phyloP scores from a whole-genome alignment of 306 rosid species.

The Rosa chinensis region DNA sequence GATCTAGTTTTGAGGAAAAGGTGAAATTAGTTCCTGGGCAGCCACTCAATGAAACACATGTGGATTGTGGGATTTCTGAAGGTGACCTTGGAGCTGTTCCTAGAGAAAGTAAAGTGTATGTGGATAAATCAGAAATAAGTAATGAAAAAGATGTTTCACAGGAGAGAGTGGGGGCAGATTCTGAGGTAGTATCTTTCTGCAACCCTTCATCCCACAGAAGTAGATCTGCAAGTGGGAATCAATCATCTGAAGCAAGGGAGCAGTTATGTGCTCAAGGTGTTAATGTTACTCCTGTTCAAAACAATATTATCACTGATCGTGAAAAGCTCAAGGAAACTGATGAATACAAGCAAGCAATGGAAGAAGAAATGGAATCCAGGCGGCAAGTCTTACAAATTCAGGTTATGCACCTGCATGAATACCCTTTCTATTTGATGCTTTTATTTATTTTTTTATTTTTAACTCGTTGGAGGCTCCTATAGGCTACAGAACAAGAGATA shows the following conservation, averaged over 20 bases:
- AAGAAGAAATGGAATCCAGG: conserved; percentile 89
- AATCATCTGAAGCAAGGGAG: conserved; percentile 14
- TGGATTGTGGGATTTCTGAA: conserved; percentile 20
- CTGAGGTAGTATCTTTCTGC: conserved; percentile 12
- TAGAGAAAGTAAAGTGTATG: conserved; percentile 6
- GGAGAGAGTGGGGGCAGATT: conserved; percentile 22
- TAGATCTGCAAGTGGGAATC: conserved; percentile 17
- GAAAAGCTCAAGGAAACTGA: conserved; percentile 86
- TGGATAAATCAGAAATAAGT: conserved; percentile 16
- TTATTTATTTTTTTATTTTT: too few species aligned
- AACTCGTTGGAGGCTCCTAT: too few species aligned
- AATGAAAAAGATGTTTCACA: conserved; percentile 14
- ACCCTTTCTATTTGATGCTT: background rate
- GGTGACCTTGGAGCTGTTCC: conserved; percentile 10
- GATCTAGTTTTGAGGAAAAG: conserved; percentile 6
- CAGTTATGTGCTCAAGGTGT: conserved; percentile 28
- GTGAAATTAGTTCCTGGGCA: conserved; percentile 12
- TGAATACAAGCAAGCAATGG: conserved; percentile 75
- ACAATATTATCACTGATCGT: conserved; percentile 56
- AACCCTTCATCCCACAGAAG: background rate
- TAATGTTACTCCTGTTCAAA: conserved; percentile 24
- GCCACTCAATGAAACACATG: conserved; percentile 7
- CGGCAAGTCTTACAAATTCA: conserved; percentile 75
- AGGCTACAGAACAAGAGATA: too few species aligned
- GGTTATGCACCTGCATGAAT: conserved; percentile 43